Percentiles rank a stretch among this genome's conserved stretches.
These are phyloP conservation scores for Pontederia crassipes DNA, from an alignment of 176 grass and related monocot species.

Conservation along the genomic window DNA sequence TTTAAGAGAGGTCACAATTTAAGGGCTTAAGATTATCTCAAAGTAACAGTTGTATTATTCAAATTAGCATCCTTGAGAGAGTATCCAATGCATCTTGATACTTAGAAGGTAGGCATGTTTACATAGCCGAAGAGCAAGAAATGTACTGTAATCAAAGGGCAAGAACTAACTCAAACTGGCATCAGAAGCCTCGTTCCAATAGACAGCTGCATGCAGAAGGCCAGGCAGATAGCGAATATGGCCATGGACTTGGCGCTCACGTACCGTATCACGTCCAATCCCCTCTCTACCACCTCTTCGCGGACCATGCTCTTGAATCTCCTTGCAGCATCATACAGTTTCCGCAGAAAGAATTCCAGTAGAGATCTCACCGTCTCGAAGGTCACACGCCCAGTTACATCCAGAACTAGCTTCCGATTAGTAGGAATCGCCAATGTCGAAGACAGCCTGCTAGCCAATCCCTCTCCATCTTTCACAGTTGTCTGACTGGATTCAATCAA, in stretches of 20 bases:
- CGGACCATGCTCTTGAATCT: slow-evolving; percentile 33
- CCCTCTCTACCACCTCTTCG: slow-evolving; percentile 46
- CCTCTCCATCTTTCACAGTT: background rate
- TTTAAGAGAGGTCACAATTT: no score
- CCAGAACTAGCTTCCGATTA: slow-evolving; percentile 69
- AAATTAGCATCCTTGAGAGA: no score
- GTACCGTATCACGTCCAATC: slow-evolving; percentile 54
- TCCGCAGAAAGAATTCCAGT: slow-evolving; percentile 51
- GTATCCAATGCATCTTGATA: no score
- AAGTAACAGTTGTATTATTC: no score
- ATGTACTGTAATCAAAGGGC: no score
- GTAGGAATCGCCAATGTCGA: slow-evolving; percentile 44
- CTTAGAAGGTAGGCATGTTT: no score
- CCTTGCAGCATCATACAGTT: slow-evolving; percentile 48
- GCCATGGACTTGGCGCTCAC: slow-evolving; percentile 70
- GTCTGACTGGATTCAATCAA: background rate
- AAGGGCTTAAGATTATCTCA: no score
- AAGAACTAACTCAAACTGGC: slow-evolving; percentile 25
- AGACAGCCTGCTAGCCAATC: slow-evolving; percentile 35
- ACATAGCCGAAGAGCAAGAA: no score
- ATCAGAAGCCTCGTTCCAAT: slow-evolving; percentile 57
- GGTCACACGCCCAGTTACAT: slow-evolving; percentile 71
- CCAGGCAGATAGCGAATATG: slow-evolving; percentile 53
- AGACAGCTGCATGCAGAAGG: slow-evolving; percentile 75
- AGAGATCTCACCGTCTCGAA: slow-evolving; percentile 68